Conservation (phyloP, 1,139 yeast genomes). For the Yamadazyma buinensis region DNA sequence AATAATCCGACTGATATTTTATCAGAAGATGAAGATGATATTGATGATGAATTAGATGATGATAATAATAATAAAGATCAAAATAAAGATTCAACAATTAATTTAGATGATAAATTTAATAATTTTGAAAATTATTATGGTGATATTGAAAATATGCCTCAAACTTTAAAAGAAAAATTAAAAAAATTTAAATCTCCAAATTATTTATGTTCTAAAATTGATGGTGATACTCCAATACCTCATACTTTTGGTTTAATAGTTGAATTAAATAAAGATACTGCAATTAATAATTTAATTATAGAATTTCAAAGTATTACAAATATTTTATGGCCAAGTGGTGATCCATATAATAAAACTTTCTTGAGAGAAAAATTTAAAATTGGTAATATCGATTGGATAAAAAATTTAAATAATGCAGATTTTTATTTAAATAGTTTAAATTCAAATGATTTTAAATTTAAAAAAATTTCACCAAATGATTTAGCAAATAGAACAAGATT, state of each 20-base stretch:
- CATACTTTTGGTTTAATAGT: constrained; percentile 45
- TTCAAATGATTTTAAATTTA: constrained; percentile 30
- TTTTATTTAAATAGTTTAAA: constrained; percentile 40
- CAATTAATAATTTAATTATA: constrained; percentile 26
- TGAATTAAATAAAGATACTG: constrained; percentile 34
- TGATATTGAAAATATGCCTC: constrained; percentile 12
- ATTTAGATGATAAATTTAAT: constrained; percentile 1
- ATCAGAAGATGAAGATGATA: constrained; percentile 6
- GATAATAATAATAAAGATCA: neutral
- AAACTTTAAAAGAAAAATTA: constrained; percentile 14
- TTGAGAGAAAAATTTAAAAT: constrained; percentile 46
- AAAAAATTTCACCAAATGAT: constrained; percentile 28
- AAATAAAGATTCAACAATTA: neutral
- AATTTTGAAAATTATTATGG: constrained; percentile 6
- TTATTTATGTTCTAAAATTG: constrained; percentile 39
- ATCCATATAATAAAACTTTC: constrained; percentile 42
- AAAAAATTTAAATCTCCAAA: constrained; percentile 33
- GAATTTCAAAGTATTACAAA: constrained; percentile 32
- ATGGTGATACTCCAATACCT: constrained; percentile 41
- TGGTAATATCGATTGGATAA: constrained; percentile 47
- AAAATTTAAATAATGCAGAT: constrained; percentile 42
- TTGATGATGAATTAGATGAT: constrained; percentile 5
- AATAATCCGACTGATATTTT: constrained; percentile 2
- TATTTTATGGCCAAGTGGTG: constrained; percentile 55
- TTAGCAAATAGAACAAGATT: constrained; percentile 36